Base-by-base conservation (phyloP, 768 basidiomycete genomes). In the Sutorius australiensis region DNA sequence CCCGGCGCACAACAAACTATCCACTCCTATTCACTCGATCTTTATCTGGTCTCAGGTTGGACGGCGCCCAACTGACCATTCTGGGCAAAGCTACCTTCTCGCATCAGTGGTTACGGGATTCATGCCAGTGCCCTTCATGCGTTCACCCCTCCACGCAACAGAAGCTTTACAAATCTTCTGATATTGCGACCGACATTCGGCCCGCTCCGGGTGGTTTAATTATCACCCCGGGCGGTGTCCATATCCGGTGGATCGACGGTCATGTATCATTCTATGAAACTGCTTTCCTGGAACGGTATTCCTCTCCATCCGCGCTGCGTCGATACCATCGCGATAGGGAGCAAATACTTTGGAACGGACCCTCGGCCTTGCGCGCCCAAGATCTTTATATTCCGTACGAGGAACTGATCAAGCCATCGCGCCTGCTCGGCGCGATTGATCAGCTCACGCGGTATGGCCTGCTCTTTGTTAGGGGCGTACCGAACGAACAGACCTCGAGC, bases 61-160 rank as follows among this genome's bases (percentile, higher is more conserved):
- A 67, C 34, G 46, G 46, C 3, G 5, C 34, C 33, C 48, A 32
- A 33, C 36, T 68, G 31, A 59, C 39, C n/a, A 47, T 68, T 41
- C 59, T 62, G 6, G 47, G 84, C 11, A 71, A 73, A 17, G 60
- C 75, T 27, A 64, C 70, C 10, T 83, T 90, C 58, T 79, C 88
- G 0, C 84, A 80, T 61, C 69, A 82, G 50, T 94, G 91, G 85
- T 79, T 98, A 10, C 83, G 93, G 21, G 94, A 98, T 62, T 80
- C 88, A 0, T 97, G 93, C 60, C 82, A 80, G 52, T 92, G 87
- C 38, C 71, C 81, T 0, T 61, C 72, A 2, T 94, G 88, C 57
- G 68, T 95, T 9, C 89, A 97, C 60, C 85, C 89, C 0, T 80
- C 83, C 4, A 92, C 87, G 0, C 73, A 70, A 3, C 95, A 98